Base-by-base conservation (phyloP, 306 rosid species). In the Lathyrus oleraceus region DNA sequence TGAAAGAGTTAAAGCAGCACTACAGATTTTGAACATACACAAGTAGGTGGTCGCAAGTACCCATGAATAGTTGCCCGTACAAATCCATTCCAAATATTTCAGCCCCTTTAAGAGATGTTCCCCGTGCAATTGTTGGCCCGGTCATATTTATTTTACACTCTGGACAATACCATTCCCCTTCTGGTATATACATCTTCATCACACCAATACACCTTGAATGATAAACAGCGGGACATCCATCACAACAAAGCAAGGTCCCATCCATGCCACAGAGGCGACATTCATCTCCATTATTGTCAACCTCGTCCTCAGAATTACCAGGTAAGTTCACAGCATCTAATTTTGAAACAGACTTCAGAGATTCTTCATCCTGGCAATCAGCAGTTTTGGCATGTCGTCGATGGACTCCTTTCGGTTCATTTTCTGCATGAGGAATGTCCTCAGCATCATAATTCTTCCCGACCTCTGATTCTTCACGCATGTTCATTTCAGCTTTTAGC, bases 261-360 rank as follows among this genome's bases (percentile, higher is more conserved):
- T 92, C 98, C 98, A 92, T 89, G 65, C 95, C 92, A 79, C 98
- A 92, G 53, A 92, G 92, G 63, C 87, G 86, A 20, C 98, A 92
- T 74, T 92, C 96, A 75, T 92, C 98, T 42, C 92, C 85, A 74
- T 92, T 89, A 71, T 72, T 61, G 73, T 89, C 94, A 16, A 69
- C 75, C 72, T 82, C 97, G 43, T 80, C 95, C 71, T 71, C 44
- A 1, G 78, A 38, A 73, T 86, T 81, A 63, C 79, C 70, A 63
- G 72, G 48, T 42, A 79, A 45, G 51, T 74, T 81, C 51, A 30
- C 79, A 21, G 65, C 75, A 61, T 75, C 83, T n/a, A 74, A 62
- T 54, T 71, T 82, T 27, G 80, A 56, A 81, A 69, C 76, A 74
- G 77, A 78, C 45, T 83, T 81, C 77, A 49, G 63, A 28, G 80